Evolutionary conservation across 202 grass and related monocot species (phyloP), one percentile per base, ranked within the genome.

Genomic region (Panicum hallii): DNA sequence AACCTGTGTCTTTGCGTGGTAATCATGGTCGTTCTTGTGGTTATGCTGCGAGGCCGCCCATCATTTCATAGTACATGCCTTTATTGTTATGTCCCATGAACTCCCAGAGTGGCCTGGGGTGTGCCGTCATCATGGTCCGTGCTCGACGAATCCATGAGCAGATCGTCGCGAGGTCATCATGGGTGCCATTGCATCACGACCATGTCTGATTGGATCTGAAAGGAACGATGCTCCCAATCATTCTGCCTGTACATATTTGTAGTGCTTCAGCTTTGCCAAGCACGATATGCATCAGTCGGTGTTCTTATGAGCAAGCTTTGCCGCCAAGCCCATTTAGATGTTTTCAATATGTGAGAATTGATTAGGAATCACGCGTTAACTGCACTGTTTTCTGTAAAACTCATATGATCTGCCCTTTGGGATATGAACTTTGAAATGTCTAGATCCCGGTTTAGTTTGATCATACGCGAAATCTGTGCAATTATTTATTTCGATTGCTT

Each of bases 31-130:
- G 26, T 14, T 41, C 22, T 4, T 28, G 55, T 16, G 22, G 55
- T 77, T 52, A 72, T 64, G 66, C 55, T 55, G 62, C 12, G 44
- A 79, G 52, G 55, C 30, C 44, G 13, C 26, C 54, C 57, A 58
- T 81, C 70, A 85, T 81, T 89, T 76, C 77, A 54, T 75, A 60
- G 53, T 75, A 54, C 82, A 69, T 61, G 43, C 69, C 68, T 84
- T 84, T 79, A 50, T 67, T 52, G 30, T 61, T 61, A 84, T 75
- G 87, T 84, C 69, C 30, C 74, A 73, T 79, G 74, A 88, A 79
- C 40, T 11, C 72, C 54, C 61, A 67, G 50, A 75, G 68, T 52
- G 72, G 52, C 34, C 83, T 56, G 13, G 1, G 23, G n/a, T 19
- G 54, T 50, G 30, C 23, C 20, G 30, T 52, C 52, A 85, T 85